Percentiles rank a stretch among this genome's conserved stretches.
Evolutionary conservation across 176 grass and related monocot species (phyloP).

Genomic region (Hordeum vulgare): MorexV3_pseudomolecules_assembly NC_058524.1:580309372-580309871

Average conservation of each 20-base stretch:
- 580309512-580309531: slow-evolving; percentile 78
- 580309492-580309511: slow-evolving; percentile 71
- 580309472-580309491: slow-evolving; percentile 96
- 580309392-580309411: neutral
- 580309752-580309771: neutral
- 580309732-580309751: slow-evolving; percentile 22
- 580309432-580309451: slow-evolving; percentile 53
- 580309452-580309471: slow-evolving; percentile 79
- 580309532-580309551: slow-evolving; percentile 81
- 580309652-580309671: slow-evolving; percentile 36
- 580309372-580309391: neutral
- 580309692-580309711: slow-evolving; percentile 12
- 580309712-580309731: slow-evolving; percentile 55
- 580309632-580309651: slow-evolving; percentile 39
- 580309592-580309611: slow-evolving; percentile 15
- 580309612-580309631: slow-evolving; percentile 2
- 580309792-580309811: neutral
- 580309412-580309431: slow-evolving; percentile 45
- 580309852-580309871: neutral
- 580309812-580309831: neutral
- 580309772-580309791: neutral
- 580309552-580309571: slow-evolving; percentile 16
- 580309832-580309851: neutral
- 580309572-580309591: slow-evolving; percentile 38
- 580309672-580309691: slow-evolving; percentile 32